Evolutionary conservation across 331 rosid species (phyloP), one percentile per base, ranked within the genome.

Genomic region (Rhamnella rubrinervis): DNA sequence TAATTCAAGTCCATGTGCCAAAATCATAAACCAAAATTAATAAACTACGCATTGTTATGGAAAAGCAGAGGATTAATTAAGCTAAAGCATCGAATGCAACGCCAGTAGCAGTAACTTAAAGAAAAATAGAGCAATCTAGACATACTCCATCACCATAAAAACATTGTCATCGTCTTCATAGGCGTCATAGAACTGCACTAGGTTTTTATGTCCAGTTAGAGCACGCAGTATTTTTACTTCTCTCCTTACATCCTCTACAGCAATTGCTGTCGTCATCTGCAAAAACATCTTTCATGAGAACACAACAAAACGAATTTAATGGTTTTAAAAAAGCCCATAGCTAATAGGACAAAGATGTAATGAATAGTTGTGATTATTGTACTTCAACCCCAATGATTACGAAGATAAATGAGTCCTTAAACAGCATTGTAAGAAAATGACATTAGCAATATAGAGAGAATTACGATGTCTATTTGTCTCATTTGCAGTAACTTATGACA

Each of bases 251-350:
- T 91, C 97, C 69, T 91, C 96, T 19, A 91, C 76, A 2, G 96
- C 88, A 81, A 91, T 88, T 23, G 91, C 83, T 46, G 97, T 91
- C 19, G 93, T 83, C 97, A 91, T 86, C 97, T 91, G 88, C 81
- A 76, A 79, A 69, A 73, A 56, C 75, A 81, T 66, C 51, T 55
- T 53, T 47, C 63, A 77, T 83, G 25, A 79, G 85, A 69, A 66
- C 19, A 52, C 75, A 71, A 68, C 60, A 61, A 70, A 47, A 26
- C 56, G 46, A 56, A 61, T 53, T 28, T 25, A 66, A 40, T 61
- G 31, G 44, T 57, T 75, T 26, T n/a, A 53, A 41, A 64, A 44
- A 4, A 44, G 68, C 37, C 64, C 78, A 63, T 53, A 19, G 39
- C 70, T 58, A 67, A 73, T 40, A 49, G 49, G 59, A 46, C 16